Base-by-base conservation (phyloP, 106 monocot genomes). In the Chionographis japonica region DNA sequence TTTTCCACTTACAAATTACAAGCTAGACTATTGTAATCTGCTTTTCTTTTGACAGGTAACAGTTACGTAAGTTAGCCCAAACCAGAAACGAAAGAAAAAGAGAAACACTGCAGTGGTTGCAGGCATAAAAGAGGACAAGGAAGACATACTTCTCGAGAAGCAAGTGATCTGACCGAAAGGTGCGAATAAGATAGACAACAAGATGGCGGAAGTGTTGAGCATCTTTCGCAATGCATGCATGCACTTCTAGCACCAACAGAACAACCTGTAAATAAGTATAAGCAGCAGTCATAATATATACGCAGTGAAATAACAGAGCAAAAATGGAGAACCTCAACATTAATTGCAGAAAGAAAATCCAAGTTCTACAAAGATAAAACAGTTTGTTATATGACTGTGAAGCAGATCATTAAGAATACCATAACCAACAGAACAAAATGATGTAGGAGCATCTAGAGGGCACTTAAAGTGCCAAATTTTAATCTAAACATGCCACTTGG, bases 161-260 rank as follows among this genome's bases (percentile, higher is more conserved):
- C 3, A 77, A 77, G 55, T 82, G 72, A 54, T 94, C 72, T 37
- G 53, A 67, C 50, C 68, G 77, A 76, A 94, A 94, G 40, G 75
- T 90, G 20, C 77, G 67, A 39, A 90, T 63, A 40, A 94, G 58
- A 73, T 74, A 75, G 62, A 72, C 67, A 70, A 87, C 67, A 63
- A 94, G 94, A 74, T 76, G 75, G 69, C 58, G 79, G 59, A 94
- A 94, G 70, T 94, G 79, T 53, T 52, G 75, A 74, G 71, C 57
- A 82, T 94, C 90, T 80, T 78, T 72, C 9, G 94, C 84, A 64
- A 94, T 85, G 57, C 90, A 87, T 51, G 94, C 90, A 80, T 85
- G 84, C 17, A 94, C 90, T 66, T 94, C 87, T 20, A 94, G 74
- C n/a, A 90, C 94, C 58, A 94, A 73, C n/a, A 90, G 80, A 65